Base-by-base conservation (phyloP, 2,329 filamentous ascomycete genomes). In the Alternaria tenuissima region DNA sequence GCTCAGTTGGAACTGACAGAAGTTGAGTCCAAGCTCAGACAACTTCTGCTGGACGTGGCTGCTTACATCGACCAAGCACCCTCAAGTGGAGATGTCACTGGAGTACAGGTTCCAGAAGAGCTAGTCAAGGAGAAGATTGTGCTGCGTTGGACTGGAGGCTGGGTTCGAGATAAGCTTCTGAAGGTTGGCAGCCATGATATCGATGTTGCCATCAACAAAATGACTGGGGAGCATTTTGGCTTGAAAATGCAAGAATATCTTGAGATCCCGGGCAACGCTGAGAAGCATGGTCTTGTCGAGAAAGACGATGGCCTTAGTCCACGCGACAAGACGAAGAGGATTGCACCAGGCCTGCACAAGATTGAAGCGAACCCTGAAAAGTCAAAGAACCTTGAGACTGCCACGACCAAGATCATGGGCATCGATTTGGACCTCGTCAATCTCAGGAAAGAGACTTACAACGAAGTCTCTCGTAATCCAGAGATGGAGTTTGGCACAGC, bases 401-500 rank as follows among this genome's bases (percentile, higher is more conserved):
- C 93, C 49, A 96, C 93, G 9, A 93, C 91, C 24, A 91, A 86
- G 66, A 88, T 98, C 59, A 89, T 97, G 72, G 93, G 91, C 1
- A 85, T 96, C 49, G 94, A 98, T 73, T 86, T 97, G 48, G 94
- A 99, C 76, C 89, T 99, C 73, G 95, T 99, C 69, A 99, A 98
- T 76, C 82, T 98, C 47, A 87, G 94, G 46, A 96, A 93, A 75
- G 95, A 98, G 80, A 94, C 90, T 0, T 98, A 98, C 70, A 86
- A 89, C 1, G 89, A 92, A n/a, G 88, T 95, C 61, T 96, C 92
- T 73, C 88, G 95, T 36, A 97, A 96, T 71, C 94, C 94, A 1
- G 86, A 92, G 69, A 91, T 98, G 85, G 93, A 97, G 76, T 97
- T 97, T 78, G 95, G 94, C 5, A 97, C 93, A 0, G 90, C 94